Evolutionary conservation across 2,329 filamentous ascomycete genomes (phyloP).

Genomic region (Colletotrichum higginsianum): DNA sequence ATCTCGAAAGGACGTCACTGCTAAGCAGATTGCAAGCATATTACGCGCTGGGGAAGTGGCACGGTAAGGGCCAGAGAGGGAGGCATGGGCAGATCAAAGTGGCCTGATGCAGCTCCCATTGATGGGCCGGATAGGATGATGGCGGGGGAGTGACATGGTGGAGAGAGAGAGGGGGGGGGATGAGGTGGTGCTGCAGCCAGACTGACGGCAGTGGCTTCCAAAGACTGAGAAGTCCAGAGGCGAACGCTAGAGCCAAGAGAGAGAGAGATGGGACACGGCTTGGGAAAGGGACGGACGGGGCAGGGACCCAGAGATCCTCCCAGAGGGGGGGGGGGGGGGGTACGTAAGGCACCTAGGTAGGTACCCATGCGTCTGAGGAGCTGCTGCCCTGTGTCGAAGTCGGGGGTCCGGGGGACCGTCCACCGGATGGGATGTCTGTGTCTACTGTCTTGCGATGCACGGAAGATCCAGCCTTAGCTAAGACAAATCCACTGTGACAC

Average conservation of each 20-base stretch:
- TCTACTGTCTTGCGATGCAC: constrained; percentile 10
- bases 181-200: constrained; percentile 12
- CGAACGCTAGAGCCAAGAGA: not conserved
- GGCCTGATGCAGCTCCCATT: constrained; percentile 41
- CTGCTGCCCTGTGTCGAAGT: constrained; percentile 4
- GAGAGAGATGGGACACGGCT: not conserved
- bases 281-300: not conserved
- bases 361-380: constrained; percentile 1
- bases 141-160: constrained; percentile 37
- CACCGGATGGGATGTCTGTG: not conserved
- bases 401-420: not conserved
- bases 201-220: not conserved
- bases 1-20: constrained; percentile 35
- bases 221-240: not conserved
- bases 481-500: constrained; percentile 26
- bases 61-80: constrained; percentile 25
- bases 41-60: constrained; percentile 1
- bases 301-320: not conserved
- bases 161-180: not conserved
- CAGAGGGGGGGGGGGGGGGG: too few species aligned
- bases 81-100: constrained; percentile 31
- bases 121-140: constrained; percentile 35
- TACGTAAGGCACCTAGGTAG: too few species aligned
- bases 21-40: constrained; percentile 18
- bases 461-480: constrained; percentile 33